Conservation (phyloP, 306 rosid genomes). For the Crataegus laevigata region DNA sequence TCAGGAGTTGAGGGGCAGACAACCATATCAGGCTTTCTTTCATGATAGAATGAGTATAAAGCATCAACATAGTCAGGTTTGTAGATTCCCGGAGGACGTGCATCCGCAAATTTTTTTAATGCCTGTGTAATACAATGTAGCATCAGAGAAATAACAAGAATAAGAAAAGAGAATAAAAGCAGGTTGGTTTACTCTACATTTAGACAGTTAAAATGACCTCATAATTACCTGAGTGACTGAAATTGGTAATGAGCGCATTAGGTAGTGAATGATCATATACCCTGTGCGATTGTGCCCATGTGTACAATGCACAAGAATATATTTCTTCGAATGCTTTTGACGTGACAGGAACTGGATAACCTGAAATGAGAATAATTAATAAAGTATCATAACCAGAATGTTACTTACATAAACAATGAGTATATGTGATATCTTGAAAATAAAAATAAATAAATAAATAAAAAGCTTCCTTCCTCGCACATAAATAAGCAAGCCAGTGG, state of each 20-base stretch:
- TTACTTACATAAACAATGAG: background rate
- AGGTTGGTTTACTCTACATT: background rate
- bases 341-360: slow-evolving; percentile 72
- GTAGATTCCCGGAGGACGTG: slow-evolving; percentile 98
- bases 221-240: slow-evolving; percentile 78
- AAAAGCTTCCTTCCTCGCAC: background rate
- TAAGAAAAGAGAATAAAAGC: background rate
- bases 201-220: slow-evolving; percentile 1
- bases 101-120: slow-evolving; percentile 66
- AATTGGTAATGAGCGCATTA: slow-evolving; percentile 68
- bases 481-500: background rate
- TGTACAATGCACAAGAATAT: slow-evolving; percentile 95
- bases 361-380: slow-evolving; percentile 38
- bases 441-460: background rate
- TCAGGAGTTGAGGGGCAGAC: slow-evolving; percentile 94
- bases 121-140: slow-evolving; percentile 45
- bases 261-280: slow-evolving; percentile 86
- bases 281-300: slow-evolving; percentile 99
- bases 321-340: slow-evolving; percentile 81
- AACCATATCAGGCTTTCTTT: slow-evolving; percentile 71
- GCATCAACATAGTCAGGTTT: slow-evolving; percentile 93
- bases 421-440: background rate
- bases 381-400: background rate
- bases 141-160: slow-evolving; percentile 3
- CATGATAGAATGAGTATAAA: slow-evolving; percentile 80